Evolutionary conservation across 805 yeast genomes (phyloP).

Genomic region (Pichia cephalocereana): DNA sequence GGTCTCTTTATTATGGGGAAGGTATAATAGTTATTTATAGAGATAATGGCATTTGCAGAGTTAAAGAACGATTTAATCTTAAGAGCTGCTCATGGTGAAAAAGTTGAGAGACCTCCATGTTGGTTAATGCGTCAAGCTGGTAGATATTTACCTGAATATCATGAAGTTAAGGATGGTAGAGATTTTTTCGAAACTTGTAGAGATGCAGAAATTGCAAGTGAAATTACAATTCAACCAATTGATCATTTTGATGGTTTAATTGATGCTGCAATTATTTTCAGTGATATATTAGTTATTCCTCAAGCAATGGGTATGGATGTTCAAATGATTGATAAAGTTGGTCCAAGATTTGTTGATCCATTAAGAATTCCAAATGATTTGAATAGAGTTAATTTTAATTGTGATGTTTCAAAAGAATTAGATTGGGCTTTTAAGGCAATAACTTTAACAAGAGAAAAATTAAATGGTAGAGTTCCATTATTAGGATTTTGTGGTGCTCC

Average conservation of each 20-base stretch:
- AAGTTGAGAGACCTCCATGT: constrained; percentile 93
- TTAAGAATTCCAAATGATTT: constrained; percentile 67
- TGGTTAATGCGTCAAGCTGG: constrained; percentile 99
- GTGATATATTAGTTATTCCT: constrained; percentile 92
- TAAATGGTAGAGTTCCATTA: constrained; percentile 86
- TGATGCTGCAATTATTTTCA: constrained; percentile 95
- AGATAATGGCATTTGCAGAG: constrained; percentile 45
- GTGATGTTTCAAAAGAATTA: constrained; percentile 66
- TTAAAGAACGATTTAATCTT: constrained; percentile 83
- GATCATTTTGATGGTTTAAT: constrained; percentile 80
- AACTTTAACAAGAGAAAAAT: constrained; percentile 75
- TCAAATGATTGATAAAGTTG: constrained; percentile 87
- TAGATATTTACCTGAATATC: constrained; percentile 85
- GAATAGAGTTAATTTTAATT: constrained; percentile 40
- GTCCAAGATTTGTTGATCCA: constrained; percentile 89
- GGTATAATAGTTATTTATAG: not conserved
- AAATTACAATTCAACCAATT: constrained; percentile 91
- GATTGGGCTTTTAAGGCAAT: constrained; percentile 96
- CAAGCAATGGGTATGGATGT: constrained; percentile 98
- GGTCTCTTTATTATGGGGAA: too few species aligned
- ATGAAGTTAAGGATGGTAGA: constrained; percentile 70
- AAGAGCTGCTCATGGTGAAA: constrained; percentile 85
- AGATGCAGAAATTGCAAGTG: constrained; percentile 89
- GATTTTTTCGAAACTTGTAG: constrained; percentile 95
- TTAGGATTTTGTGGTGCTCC: constrained; percentile 97